Evolutionary conservation across 2,329 filamentous ascomycete genomes (phyloP).

Genomic region (Stagonosporopsis chrysanthemi): DNA sequence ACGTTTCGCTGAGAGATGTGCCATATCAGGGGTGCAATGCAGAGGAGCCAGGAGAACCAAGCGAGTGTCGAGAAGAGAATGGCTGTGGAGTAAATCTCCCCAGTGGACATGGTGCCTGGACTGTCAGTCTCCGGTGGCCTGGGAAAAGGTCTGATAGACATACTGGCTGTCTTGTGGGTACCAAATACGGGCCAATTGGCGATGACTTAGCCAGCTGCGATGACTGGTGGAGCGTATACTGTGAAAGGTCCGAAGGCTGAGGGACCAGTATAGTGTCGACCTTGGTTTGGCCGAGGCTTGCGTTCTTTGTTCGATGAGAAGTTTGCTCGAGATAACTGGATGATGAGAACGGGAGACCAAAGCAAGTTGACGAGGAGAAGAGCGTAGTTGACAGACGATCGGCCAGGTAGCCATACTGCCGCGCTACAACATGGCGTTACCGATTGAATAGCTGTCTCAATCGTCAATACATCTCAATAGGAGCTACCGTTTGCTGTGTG

Average conservation of each 20-base stretch:
- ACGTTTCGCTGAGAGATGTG: slow-evolving; percentile 69
- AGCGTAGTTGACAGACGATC: neutral
- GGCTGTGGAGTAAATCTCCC: slow-evolving; percentile 42
- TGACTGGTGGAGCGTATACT: neutral
- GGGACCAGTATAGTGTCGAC: neutral
- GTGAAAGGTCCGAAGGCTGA: neutral
- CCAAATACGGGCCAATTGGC: neutral
- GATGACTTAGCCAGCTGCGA: slow-evolving; percentile 2
- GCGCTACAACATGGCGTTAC: neutral
- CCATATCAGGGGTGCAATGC: slow-evolving; percentile 65
- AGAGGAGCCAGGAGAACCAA: slow-evolving; percentile 59
- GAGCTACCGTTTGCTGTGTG: slow-evolving; percentile 17
- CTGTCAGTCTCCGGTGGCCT: slow-evolving; percentile 1
- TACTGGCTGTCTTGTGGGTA: neutral
- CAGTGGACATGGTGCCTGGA: slow-evolving; percentile 10
- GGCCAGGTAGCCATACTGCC: neutral
- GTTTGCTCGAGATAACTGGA: neutral
- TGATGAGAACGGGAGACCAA: neutral
- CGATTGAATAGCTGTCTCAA: slow-evolving; percentile 27
- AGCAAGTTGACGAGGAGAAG: neutral
- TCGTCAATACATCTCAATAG: slow-evolving; percentile 38
- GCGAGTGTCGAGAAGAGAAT: slow-evolving; percentile 59
- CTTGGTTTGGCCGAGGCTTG: slow-evolving; percentile 1
- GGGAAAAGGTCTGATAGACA: slow-evolving; percentile 1
- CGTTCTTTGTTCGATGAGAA: neutral